phyloP scores from a whole-genome alignment of 192 early-diverging fungal genomes.

The Cladochytrium replicatum region DNA sequence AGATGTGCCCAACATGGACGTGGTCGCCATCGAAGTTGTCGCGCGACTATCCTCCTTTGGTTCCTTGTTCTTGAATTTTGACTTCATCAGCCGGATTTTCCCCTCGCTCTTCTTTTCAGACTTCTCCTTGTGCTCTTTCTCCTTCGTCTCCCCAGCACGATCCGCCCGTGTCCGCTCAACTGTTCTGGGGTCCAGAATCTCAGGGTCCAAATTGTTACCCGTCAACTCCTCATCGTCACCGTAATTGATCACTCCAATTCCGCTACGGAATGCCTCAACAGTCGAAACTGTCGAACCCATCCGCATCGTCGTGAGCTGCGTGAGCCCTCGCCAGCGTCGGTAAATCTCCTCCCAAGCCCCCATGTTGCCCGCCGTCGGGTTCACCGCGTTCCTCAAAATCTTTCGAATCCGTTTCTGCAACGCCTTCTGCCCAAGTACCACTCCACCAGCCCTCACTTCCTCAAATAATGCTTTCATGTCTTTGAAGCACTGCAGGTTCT shows the following conservation, averaged over 20 bases:
- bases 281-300: background rate
- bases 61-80: no score
- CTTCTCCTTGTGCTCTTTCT: background rate
- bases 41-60: no score
- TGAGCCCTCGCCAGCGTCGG: constrained; percentile 57
- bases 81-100: constrained; percentile 2
- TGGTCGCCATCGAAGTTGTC: no score
- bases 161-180: no score
- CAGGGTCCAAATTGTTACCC: no score
- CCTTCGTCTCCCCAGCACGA: constrained; percentile 25
- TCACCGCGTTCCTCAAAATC: constrained; percentile 52
- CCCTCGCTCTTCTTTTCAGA: constrained; percentile 1
- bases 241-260: background rate
- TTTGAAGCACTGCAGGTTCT: constrained; percentile 59
- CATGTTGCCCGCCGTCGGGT: constrained; percentile 62
- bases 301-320: constrained; percentile 7
- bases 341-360: constrained; percentile 78
- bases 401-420: constrained; percentile 71
- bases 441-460: constrained; percentile 9
- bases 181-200: no score
- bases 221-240: no score
- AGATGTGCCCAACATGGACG: no score
- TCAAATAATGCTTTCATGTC: constrained; percentile 35
- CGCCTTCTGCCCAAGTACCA: constrained; percentile 47
- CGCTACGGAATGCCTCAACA: constrained; percentile 7